Conservation (phyloP, 179 eudicot genomes). For the Drosera spatulata region DNA sequence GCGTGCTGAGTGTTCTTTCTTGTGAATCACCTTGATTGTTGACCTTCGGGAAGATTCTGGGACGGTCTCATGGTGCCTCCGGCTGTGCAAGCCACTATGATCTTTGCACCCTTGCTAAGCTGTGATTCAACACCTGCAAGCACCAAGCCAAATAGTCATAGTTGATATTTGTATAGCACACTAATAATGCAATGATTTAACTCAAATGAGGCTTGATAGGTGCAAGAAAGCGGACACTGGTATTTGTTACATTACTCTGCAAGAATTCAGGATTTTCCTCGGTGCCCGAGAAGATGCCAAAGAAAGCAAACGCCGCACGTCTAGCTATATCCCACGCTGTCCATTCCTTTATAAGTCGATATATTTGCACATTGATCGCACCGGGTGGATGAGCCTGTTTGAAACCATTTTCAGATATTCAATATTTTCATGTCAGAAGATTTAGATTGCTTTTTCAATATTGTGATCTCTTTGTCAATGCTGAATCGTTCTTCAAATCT, state of each 20-base stretch:
- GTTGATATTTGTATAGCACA: no score
- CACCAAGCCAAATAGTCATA: not conserved
- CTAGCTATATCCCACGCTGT: slow-evolving; percentile 99
- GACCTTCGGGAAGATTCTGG: slow-evolving; percentile 92
- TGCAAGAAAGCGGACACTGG: not conserved
- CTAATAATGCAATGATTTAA: no score
- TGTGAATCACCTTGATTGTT: slow-evolving; percentile 70
- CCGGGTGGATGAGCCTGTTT: slow-evolving; percentile 85
- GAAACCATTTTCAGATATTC: not conserved
- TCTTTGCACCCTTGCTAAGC: slow-evolving; percentile 62
- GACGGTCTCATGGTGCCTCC: slow-evolving; percentile 95
- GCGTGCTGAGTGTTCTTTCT: no score
- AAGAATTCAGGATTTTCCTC: slow-evolving; percentile 96
- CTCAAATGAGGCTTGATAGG: not conserved
- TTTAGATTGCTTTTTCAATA: no score
- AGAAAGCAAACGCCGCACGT: slow-evolving; percentile 94
- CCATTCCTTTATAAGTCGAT: slow-evolving; percentile 97
- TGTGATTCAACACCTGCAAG: slow-evolving; percentile 65
- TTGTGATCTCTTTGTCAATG: no score
- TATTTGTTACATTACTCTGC: slow-evolving; percentile 31
- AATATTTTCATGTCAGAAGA: no score
- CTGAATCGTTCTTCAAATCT: no score
- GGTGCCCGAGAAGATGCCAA: slow-evolving; percentile 91
- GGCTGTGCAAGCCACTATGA: slow-evolving; percentile 87
- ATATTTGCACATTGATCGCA: slow-evolving; percentile 85